Evolutionary conservation across 2,329 filamentous ascomycete genomes (phyloP).

Genomic region (Stylonectria norvegica): DNA sequence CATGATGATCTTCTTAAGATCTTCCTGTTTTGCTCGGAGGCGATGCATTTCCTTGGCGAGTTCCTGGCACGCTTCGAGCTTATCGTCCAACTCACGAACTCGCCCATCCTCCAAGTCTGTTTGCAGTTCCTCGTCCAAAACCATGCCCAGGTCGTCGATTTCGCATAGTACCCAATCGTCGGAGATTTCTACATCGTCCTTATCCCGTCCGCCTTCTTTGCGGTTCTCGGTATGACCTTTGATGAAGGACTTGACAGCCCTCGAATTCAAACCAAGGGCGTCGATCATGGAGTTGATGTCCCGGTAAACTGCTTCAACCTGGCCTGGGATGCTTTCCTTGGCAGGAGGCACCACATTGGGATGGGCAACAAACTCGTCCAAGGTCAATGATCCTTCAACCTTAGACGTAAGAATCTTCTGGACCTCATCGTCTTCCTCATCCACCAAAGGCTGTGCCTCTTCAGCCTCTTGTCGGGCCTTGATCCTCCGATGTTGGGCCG

Average conservation of each 20-base stretch:
- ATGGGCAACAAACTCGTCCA: conserved; percentile 67
- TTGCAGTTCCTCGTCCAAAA: conserved; percentile 64
- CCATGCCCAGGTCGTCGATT: conserved; percentile 62
- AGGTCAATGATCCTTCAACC: conserved; percentile 56
- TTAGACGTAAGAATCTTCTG: conserved; percentile 60
- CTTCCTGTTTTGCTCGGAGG: conserved; percentile 71
- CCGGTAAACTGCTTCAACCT: conserved; percentile 66
- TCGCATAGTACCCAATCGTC: conserved; percentile 75
- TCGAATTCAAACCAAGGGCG: conserved; percentile 78
- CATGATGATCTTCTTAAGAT: conserved; percentile 73
- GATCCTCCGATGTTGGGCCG: conserved; percentile 49
- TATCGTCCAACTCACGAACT: conserved; percentile 64
- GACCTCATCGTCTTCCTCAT: conserved; percentile 68
- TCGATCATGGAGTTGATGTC: conserved; percentile 95
- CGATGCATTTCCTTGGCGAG: conserved; percentile 67
- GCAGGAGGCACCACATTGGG: conserved; percentile 51
- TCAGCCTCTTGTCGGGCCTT: conserved; percentile 56
- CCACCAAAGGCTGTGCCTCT: conserved; percentile 55
- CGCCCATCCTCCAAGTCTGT: conserved; percentile 63
- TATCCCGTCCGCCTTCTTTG: conserved; percentile 53
- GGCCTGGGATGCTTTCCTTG: conserved; percentile 56
- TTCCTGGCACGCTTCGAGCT: conserved; percentile 64
- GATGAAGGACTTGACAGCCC: conserved; percentile 63
- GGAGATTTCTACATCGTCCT: conserved; percentile 64
- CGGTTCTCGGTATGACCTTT: conserved; percentile 60